phyloP scores from a whole-genome alignment of 768 basidiomycete genomes.

The Tephrocybe sp. region DNA sequence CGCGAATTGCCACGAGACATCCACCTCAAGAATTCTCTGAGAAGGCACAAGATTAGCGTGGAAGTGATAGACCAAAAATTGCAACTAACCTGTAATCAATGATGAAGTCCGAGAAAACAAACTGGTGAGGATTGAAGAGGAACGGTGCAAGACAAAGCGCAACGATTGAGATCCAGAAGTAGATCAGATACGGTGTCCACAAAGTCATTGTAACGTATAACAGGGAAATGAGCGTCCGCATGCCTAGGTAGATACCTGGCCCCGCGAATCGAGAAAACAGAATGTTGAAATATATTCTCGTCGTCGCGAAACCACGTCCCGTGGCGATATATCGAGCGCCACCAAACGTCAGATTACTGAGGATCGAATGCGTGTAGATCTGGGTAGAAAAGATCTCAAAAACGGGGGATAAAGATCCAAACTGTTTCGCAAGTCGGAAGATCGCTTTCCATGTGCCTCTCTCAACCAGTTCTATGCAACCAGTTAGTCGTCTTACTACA shows the following conservation, averaged over 20 bases:
- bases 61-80: neutral
- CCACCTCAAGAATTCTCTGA: conserved; percentile 96
- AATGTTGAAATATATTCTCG: conserved; percentile 91
- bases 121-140: conserved; percentile 99
- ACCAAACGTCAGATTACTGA: conserved; percentile 96
- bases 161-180: conserved; percentile 97
- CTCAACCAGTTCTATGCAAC: conserved; percentile 80
- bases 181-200: conserved; percentile 91
- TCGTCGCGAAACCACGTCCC: conserved; percentile 97
- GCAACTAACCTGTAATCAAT: conserved; percentile 88
- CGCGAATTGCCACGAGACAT: conserved; percentile 99
- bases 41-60: conserved; percentile 15
- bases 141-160: conserved; percentile 94
- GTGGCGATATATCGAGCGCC: conserved; percentile 99
- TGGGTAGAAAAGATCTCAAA: conserved; percentile 99
- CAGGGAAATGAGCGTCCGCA: conserved; percentile 88
- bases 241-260: conserved; percentile 96
- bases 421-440: conserved; percentile 90
- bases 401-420: conserved; percentile 88
- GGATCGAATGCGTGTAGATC: conserved; percentile 96
- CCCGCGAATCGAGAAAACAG: conserved; percentile 98
- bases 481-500: conserved; percentile 21
- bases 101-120: conserved; percentile 94
- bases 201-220: conserved; percentile 92
- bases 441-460: conserved; percentile 92